A percentile compares a stretch with the other conserved stretches of the same genome.
Evolutionary conservation across 164 flowering plant species (phyloP).

Genomic region (Aristolochia contorta): DNA sequence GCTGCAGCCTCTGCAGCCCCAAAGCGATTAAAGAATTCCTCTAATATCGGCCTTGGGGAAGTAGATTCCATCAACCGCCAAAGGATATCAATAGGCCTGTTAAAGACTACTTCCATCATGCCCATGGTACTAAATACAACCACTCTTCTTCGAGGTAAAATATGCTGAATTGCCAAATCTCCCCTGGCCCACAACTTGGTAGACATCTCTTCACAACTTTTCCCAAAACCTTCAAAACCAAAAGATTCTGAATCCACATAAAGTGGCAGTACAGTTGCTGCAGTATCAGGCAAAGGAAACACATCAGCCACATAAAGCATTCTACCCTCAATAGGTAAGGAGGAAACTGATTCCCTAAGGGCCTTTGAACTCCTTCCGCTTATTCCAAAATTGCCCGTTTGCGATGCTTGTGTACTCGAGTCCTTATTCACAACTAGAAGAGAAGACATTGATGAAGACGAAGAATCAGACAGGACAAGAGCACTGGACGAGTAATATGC

Average conservation of each 20-base stretch:
- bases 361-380: constrained; percentile 59
- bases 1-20: constrained; percentile 98
- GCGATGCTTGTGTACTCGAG: constrained; percentile 52
- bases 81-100: constrained; percentile 88
- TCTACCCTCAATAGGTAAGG: constrained; percentile 84
- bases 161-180: constrained; percentile 80
- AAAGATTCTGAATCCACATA: constrained; percentile 65
- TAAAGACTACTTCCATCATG: constrained; percentile 85
- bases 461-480: constrained; percentile 85
- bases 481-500: constrained; percentile 76
- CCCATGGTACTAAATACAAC: constrained; percentile 93
- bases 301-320: constrained; percentile 92
- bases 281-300: constrained; percentile 60
- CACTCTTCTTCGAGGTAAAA: constrained; percentile 74
- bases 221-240: constrained; percentile 43
- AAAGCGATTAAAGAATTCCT: constrained; percentile 88
- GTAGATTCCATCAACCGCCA: constrained; percentile 72
- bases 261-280: constrained; percentile 61
- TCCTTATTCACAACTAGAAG: constrained; percentile 74
- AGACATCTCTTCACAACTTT: constrained; percentile 55
- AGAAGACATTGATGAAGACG: constrained; percentile 71
- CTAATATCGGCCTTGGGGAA: constrained; percentile 66
- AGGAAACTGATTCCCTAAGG: constrained; percentile 67
- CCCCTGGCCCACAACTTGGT: constrained; percentile 87
- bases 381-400: constrained; percentile 36